phyloP scores from a whole-genome alignment of 2,329 filamentous ascomycete species.

The Emergomyces pasteurianus region DNA sequence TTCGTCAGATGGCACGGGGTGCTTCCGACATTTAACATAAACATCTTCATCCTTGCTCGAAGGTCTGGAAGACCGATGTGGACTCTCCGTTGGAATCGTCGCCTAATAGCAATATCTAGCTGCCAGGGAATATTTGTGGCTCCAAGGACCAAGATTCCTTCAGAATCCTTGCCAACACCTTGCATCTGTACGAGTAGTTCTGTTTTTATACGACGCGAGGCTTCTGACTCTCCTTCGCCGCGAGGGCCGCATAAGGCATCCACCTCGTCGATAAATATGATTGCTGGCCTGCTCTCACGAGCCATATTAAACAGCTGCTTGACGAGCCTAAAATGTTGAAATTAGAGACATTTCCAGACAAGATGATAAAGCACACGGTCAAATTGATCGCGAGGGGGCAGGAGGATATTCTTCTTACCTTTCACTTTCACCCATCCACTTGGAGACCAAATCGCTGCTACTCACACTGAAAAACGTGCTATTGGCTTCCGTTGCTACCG shows the following conservation, averaged over 20 bases:
- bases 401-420: slow-evolving; percentile 41
- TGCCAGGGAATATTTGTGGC: slow-evolving; percentile 99
- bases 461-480: slow-evolving; percentile 98
- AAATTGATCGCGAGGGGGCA: not conserved
- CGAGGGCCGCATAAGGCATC: slow-evolving; percentile 91
- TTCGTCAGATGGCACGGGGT: slow-evolving; percentile 75
- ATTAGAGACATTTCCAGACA: not conserved
- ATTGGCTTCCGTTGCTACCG: slow-evolving; percentile 94
- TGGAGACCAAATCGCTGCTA: slow-evolving; percentile 92
- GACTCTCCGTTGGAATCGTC: slow-evolving; percentile 90
- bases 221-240: slow-evolving; percentile 92
- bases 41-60: slow-evolving; percentile 84
- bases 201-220: slow-evolving; percentile 93
- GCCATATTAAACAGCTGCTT: slow-evolving; percentile 97
- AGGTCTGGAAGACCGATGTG: slow-evolving; percentile 88
- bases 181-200: slow-evolving; percentile 99
- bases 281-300: slow-evolving; percentile 92
- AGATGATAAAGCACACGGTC: not conserved
- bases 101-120: slow-evolving; percentile 85
- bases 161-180: slow-evolving; percentile 90
- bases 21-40: slow-evolving; percentile 84
- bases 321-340: slow-evolving; percentile 52
- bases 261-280: slow-evolving; percentile 98
- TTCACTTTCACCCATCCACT: slow-evolving; percentile 99
- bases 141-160: slow-evolving; percentile 84